A percentile compares a stretch with the other conserved stretches of the same genome.
These are phyloP conservation scores for Trichoderma endophyticum DNA, from an alignment of 2,329 filamentous ascomycete genomes.

Conservation along the genomic window DNA sequence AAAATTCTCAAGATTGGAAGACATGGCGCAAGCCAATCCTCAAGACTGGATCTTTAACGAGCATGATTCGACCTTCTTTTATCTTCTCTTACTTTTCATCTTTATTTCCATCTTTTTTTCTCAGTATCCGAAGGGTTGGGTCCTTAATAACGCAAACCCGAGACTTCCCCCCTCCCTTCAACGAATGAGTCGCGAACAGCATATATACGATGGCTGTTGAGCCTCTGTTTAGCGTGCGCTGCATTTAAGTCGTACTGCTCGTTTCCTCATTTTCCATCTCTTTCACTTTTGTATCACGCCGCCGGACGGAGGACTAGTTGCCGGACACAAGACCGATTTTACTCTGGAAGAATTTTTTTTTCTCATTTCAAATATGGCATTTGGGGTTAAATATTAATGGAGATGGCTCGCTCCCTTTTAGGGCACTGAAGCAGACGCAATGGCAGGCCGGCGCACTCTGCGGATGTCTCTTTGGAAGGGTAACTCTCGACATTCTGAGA, in stretches of 20 bases:
- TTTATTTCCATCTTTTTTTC: not conserved
- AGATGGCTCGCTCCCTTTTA: not conserved
- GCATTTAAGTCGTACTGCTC: not conserved
- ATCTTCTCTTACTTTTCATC: not conserved
- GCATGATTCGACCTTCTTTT: not conserved
- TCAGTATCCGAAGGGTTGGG: not conserved
- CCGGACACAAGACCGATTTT: not conserved
- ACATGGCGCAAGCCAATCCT: slow-evolving; percentile 19
- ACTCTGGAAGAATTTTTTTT: not conserved
- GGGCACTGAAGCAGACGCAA: not conserved
- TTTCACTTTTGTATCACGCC: slow-evolving; percentile 16
- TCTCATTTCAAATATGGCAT: not conserved
- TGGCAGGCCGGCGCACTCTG: not conserved
- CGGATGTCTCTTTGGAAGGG: not conserved
- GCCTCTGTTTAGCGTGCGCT: slow-evolving; percentile 4
- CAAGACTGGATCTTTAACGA: slow-evolving; percentile 13
- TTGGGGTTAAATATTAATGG: slow-evolving; percentile 4
- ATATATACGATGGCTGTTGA: not conserved
- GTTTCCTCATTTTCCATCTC: not conserved
- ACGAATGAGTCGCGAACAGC: not conserved
- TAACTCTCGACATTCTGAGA: not conserved
- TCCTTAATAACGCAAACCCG: not conserved
- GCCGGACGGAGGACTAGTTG: slow-evolving; percentile 28
- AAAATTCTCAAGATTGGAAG: slow-evolving; percentile 12
- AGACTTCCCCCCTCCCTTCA: not conserved